phyloP scores from a whole-genome alignment of 306 rosid genomes.

The Rosa multiflora region DNA sequence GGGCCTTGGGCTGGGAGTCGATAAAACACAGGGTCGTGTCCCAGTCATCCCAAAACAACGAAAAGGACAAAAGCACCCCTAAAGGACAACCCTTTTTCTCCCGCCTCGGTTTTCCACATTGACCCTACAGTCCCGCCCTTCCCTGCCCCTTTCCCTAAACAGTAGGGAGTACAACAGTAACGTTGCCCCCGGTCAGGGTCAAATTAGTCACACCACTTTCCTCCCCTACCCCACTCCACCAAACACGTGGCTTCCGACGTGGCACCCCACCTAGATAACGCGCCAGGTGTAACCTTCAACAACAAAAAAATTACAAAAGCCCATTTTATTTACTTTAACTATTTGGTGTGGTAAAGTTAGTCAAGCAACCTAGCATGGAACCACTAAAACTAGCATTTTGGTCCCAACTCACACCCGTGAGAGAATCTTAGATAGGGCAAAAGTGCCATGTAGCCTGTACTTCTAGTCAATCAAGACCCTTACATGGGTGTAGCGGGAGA shows the following conservation, averaged over 20 bases:
- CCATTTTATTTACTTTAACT: no score
- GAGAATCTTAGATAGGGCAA: no score
- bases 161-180: neutral
- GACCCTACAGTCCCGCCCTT: constrained; percentile 30
- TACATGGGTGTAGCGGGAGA: no score
- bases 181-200: neutral
- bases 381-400: no score
- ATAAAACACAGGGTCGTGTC: constrained; percentile 9
- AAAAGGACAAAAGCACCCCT: constrained; percentile 46
- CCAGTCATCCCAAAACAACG: constrained; percentile 11
- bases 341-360: no score
- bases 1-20: constrained; percentile 25
- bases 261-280: constrained; percentile 22
- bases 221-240: neutral
- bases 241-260: constrained; percentile 12
- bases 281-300: constrained; percentile 46
- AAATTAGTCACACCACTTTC: constrained; percentile 10
- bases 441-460: no score
- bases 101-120: constrained; percentile 37
- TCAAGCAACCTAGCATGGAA: no score
- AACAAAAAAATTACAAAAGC: no score
- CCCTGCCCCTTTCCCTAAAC: neutral
- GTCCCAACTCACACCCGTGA: no score
- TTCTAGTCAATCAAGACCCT: no score
- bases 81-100: constrained; percentile 22